These are phyloP conservation scores for Linum tenue DNA, from an alignment of 345 rosid species.

Conservation along the genomic window DNA sequence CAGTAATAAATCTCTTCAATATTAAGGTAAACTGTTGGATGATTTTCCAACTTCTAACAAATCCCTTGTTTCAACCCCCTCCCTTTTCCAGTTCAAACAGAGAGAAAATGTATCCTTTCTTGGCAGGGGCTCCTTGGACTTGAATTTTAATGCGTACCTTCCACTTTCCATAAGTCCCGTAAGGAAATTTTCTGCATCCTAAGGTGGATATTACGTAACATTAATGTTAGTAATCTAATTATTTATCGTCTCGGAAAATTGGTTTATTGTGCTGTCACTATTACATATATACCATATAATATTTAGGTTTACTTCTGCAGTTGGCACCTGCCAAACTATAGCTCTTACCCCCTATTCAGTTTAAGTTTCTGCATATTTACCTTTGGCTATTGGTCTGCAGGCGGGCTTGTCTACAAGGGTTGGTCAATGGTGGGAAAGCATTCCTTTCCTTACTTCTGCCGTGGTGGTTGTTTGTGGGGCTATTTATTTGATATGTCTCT, in stretches of 20 bases:
- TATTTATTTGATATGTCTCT: slow-evolving; percentile 67
- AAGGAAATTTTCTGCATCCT: background rate
- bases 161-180: background rate
- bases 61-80: background rate
- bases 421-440: slow-evolving; percentile 84
- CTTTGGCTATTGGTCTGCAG: slow-evolving; percentile 26
- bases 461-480: slow-evolving; percentile 60
- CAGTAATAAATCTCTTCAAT: too few species aligned
- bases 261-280: background rate
- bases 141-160: background rate
- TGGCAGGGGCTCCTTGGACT: background rate
- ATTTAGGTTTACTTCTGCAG: background rate
- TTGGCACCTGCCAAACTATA: background rate
- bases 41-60: background rate
- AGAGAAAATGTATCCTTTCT: background rate
- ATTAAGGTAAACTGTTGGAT: too few species aligned
- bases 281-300: background rate
- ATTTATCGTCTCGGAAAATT: background rate
- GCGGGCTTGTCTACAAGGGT: slow-evolving; percentile 70
- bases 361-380: background rate
- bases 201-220: background rate
- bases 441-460: slow-evolving; percentile 76
- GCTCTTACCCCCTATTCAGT: slow-evolving; percentile 2
- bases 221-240: background rate
- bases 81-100: background rate